These are phyloP conservation scores for Cystobasidium tubakii DNA, from an alignment of 768 basidiomycete species.

Conservation along the genomic window DNA sequence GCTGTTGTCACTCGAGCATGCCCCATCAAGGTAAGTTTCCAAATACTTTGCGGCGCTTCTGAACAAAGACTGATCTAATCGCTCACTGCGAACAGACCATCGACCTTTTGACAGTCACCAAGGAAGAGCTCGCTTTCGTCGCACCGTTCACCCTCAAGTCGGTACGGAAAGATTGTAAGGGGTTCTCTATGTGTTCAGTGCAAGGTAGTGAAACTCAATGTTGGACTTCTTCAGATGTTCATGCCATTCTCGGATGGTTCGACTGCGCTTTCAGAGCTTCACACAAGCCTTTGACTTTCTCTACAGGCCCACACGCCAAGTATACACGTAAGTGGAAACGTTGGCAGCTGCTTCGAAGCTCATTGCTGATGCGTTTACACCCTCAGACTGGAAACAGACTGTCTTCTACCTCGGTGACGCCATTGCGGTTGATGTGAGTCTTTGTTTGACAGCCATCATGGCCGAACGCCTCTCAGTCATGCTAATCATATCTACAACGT, in stretches of 20 bases:
- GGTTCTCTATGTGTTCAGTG: not conserved
- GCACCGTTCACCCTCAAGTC: constrained; percentile 71
- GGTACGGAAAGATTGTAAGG: constrained; percentile 84
- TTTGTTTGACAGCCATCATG: no score
- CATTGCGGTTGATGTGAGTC: constrained; percentile 55
- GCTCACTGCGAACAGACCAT: constrained; percentile 59
- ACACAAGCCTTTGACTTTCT: constrained; percentile 91
- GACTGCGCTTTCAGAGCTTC: constrained; percentile 92
- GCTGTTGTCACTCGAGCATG: constrained; percentile 89
- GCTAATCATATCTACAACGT: no score
- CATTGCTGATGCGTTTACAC: not conserved
- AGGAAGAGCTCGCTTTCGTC: constrained; percentile 86
- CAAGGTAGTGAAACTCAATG: no score
- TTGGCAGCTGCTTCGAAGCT: not conserved
- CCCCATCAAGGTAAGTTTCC: constrained; percentile 69
- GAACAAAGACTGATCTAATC: not conserved
- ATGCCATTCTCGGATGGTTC: constrained; percentile 99
- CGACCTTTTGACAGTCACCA: constrained; percentile 80
- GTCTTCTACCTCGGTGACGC: constrained; percentile 92
- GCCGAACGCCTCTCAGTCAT: no score
- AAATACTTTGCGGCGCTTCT: no score
- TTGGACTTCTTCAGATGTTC: constrained; percentile 74
- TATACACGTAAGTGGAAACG: constrained; percentile 51
- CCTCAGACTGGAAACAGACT: constrained; percentile 51
- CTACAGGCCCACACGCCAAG: constrained; percentile 93